Evolutionary conservation across 805 yeast genomes (phyloP).

Genomic region (Metschnikowia amazonensis): DNA sequence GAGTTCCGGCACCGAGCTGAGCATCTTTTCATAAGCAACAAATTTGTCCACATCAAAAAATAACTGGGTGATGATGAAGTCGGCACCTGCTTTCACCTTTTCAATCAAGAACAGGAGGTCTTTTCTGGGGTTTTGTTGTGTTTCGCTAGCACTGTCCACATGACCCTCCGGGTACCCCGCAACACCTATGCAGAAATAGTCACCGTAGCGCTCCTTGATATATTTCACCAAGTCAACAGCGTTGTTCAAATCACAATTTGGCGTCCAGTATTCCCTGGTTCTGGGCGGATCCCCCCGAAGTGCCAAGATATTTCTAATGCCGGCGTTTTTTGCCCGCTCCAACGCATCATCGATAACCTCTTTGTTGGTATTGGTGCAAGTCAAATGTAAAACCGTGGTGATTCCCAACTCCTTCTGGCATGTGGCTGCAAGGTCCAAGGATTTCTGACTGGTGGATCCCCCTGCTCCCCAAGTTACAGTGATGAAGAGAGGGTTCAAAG

Average conservation of each 20-base stretch:
- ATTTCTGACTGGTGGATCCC: slow-evolving; percentile 85
- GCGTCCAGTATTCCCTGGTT: slow-evolving; percentile 59
- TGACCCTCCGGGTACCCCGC: slow-evolving; percentile 99
- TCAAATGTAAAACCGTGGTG: slow-evolving; percentile 91
- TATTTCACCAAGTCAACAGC: slow-evolving; percentile 87
- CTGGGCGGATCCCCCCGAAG: slow-evolving; percentile 95
- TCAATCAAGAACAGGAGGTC: slow-evolving; percentile 81
- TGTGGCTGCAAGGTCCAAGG: slow-evolving; percentile 74
- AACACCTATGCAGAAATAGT: slow-evolving; percentile 89
- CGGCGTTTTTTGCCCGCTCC: slow-evolving; percentile 62
- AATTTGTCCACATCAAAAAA: slow-evolving; percentile 86
- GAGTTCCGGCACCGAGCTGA: slow-evolving; percentile 42
- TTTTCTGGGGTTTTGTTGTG: slow-evolving; percentile 57
- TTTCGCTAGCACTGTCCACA: slow-evolving; percentile 73
- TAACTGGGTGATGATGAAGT: slow-evolving; percentile 85
- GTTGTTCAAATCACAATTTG: slow-evolving; percentile 56
- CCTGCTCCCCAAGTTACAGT: slow-evolving; percentile 99
- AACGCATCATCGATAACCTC: slow-evolving; percentile 77
- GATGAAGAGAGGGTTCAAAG: slow-evolving; percentile 81
- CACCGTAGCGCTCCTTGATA: slow-evolving; percentile 66
- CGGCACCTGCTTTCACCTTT: slow-evolving; percentile 92
- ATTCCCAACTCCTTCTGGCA: slow-evolving; percentile 72
- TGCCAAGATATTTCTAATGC: slow-evolving; percentile 86
- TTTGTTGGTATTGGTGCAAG: slow-evolving; percentile 90
- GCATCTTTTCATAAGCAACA: slow-evolving; percentile 54